phyloP scores from a whole-genome alignment of 306 rosid genomes.

The Luffa acutangula region DNA sequence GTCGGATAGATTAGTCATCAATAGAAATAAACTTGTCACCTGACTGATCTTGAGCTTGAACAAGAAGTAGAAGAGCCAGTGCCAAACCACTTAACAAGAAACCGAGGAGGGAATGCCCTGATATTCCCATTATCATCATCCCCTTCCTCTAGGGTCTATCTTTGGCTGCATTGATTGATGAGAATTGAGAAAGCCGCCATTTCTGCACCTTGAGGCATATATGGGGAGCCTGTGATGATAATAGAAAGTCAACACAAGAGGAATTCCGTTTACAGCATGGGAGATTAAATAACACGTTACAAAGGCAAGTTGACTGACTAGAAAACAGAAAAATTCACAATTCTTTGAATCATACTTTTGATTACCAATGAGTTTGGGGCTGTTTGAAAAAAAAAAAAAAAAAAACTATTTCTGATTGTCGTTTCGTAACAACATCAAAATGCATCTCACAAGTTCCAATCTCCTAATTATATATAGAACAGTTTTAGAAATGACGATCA shows the following conservation, averaged over 20 bases:
- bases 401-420: too few relatives aligned
- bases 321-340: background rate
- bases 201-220: too few relatives aligned
- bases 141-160: too few relatives aligned
- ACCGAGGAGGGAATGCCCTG: background rate
- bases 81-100: background rate
- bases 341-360: background rate
- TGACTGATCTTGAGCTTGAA: slow-evolving; percentile 12
- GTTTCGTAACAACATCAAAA: background rate
- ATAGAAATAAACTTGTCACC: background rate
- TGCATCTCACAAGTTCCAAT: background rate
- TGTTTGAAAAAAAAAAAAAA: background rate
- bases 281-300: background rate
- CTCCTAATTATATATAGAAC: background rate
- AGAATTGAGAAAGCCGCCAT: too few relatives aligned
- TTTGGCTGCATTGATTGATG: too few relatives aligned
- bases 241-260: too few relatives aligned
- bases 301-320: background rate
- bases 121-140: background rate
- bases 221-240: too few relatives aligned
- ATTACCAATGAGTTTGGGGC: background rate
- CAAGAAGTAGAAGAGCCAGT: background rate
- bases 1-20: background rate
- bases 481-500: background rate
- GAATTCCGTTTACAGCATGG: too few relatives aligned